A percentile compares a stretch with the other conserved stretches of the same genome.
Conservation (phyloP, 257 asterid species). For the Coffea eugenioides region DNA sequence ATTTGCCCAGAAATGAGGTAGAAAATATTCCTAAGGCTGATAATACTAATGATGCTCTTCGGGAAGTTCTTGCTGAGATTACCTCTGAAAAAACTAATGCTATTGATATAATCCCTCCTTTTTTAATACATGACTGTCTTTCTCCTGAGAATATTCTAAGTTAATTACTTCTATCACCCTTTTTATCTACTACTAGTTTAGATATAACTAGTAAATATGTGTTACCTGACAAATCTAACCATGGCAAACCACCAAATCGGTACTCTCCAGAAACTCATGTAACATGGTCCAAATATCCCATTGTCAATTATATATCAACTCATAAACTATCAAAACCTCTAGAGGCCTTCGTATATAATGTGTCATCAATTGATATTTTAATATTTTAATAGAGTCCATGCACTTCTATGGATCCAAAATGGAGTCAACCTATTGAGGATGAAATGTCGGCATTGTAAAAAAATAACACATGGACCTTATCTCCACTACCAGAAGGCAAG, state of each 20-base stretch:
- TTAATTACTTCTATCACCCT: too few species aligned
- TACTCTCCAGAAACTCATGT: neutral
- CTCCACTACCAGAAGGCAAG: neutral
- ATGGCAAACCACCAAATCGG: neutral
- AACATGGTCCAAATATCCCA: neutral
- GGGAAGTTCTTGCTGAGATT: too few species aligned
- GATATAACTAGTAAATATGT: neutral
- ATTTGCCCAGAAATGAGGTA: too few species aligned
- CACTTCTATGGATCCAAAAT: neutral
- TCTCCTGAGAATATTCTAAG: too few species aligned
- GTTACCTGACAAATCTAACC: neutral
- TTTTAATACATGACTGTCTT: too few species aligned
- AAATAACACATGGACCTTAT: neutral
- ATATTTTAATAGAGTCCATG: neutral
- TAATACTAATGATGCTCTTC: too few species aligned
- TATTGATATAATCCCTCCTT: too few species aligned
- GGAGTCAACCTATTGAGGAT: neutral
- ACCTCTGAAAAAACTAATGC: too few species aligned
- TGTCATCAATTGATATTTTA: too few species aligned
- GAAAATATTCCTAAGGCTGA: too few species aligned
- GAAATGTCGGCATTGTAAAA: neutral
- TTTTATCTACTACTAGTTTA: too few species aligned
- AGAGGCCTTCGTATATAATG: neutral
- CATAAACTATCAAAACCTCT: neutral
- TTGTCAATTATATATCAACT: neutral